phyloP scores from a whole-genome alignment of 805 yeast genomes.

The Saccharomycopsis malanga region DNA sequence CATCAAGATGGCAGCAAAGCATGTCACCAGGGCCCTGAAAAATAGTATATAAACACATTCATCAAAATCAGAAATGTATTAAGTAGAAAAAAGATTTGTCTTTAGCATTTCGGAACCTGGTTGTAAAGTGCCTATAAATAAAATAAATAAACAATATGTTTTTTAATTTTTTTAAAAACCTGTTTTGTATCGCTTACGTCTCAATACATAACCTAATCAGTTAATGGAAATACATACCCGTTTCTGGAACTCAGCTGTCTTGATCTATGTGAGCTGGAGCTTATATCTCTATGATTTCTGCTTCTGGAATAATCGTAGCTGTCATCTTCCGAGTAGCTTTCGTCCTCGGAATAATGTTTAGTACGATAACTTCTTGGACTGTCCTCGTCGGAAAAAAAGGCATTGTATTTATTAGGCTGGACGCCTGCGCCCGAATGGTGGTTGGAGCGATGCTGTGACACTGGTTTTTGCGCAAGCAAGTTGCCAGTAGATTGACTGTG shows the following conservation, averaged over 20 bases:
- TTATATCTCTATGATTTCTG: slow-evolving; percentile 1
- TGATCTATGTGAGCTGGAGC: not conserved
- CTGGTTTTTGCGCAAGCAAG: not conserved
- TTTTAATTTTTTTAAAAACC: too few species aligned
- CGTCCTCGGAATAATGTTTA: slow-evolving; percentile 21
- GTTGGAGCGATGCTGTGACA: not conserved
- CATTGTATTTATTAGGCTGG: slow-evolving; percentile 13
- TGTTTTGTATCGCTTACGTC: too few species aligned
- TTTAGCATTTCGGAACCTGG: too few species aligned
- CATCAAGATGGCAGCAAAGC: too few species aligned
- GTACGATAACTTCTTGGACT: slow-evolving; percentile 20
- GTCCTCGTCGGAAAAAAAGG: slow-evolving; percentile 21
- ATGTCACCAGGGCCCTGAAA: too few species aligned
- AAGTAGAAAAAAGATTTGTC: too few species aligned
- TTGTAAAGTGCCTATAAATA: too few species aligned
- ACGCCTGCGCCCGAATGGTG: slow-evolving; percentile 4
- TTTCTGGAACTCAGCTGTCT: not conserved
- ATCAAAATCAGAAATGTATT: too few species aligned
- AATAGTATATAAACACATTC: too few species aligned
- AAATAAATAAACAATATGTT: too few species aligned
- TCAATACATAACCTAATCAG: not conserved
- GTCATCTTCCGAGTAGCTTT: slow-evolving; percentile 9
- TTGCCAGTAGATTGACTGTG: not conserved
- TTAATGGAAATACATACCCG: not conserved
- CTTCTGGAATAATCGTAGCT: slow-evolving; percentile 3